Evolutionary conservation across 306 rosid species (phyloP), one percentile per base, ranked within the genome.

Genomic region (Pyrus betulifolia): DNA sequence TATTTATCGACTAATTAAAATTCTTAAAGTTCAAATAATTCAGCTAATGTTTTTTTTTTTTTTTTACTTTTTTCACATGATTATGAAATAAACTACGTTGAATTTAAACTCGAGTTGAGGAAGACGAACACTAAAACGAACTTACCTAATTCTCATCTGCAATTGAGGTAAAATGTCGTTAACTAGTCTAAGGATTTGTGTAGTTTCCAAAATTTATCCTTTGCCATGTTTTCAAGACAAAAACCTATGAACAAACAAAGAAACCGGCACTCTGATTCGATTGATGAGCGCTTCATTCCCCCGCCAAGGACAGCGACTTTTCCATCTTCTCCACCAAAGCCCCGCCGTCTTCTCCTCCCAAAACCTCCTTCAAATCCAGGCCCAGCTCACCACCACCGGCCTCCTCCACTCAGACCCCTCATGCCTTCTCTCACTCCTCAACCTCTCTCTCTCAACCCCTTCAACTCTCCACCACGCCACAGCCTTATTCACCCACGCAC

Each of bases 351-450:
- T 70, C 70, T 61, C 76, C 45, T 35, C 21, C 67, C 74, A 55
- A 22, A 66, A 57, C 65, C 71, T 78, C 71, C 76, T 70, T 12
- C 81, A 78, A 70, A 60, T 78, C 76, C 76, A 78, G 70, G 60
- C 57, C 69, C 76, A 78, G 81, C 81, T 78, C 66, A 78, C 76
- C 54, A 78, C 71, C 65, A 70, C 81, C 3, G 81, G 76, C 57
- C 76, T 78, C 57, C 22, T 78, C 71, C 46, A 54, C 79, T 54
- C 75, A 11, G 18, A 61, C 64, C 71, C 65, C 5, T 70, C 76
- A 42, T 77, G 22, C 60, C 61, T 77, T n/a, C 44, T n/a, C 66
- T 62, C 75, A 19, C 69, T 77, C 81, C 63, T 77, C 31, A 57
- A 28, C 45, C 70, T 69, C 62, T 23, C 75, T 14, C 75, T 77